Evolutionary conservation across 257 asterid genomes (phyloP).

Genomic region (Plantago ovata): DNA sequence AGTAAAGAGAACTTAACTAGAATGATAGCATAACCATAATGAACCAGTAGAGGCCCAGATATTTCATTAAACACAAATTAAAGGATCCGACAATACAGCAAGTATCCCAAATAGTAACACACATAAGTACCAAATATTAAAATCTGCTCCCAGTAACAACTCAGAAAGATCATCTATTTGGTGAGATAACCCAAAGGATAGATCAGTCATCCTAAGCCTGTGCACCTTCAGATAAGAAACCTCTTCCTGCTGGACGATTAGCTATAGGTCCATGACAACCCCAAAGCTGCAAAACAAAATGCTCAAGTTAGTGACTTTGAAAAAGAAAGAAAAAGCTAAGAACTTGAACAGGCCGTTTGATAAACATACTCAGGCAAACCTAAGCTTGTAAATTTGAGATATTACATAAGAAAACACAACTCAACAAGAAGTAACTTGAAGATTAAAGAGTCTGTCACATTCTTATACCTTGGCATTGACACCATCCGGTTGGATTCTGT

Average conservation of each 20-base stretch:
- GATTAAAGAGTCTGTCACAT: not conserved
- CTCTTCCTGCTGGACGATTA: conserved; percentile 47
- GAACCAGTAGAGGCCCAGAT: no score
- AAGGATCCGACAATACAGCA: no score
- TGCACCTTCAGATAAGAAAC: conserved; percentile 36
- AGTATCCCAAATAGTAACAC: no score
- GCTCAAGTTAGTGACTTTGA: not conserved
- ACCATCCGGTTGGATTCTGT: conserved; percentile 60
- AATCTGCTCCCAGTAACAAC: not conserved
- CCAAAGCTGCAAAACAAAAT: conserved; percentile 37
- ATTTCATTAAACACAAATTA: no score
- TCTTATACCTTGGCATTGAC: conserved; percentile 74
- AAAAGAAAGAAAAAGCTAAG: no score
- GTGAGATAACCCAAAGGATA: not conserved
- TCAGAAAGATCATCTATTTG: not conserved
- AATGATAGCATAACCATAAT: no score
- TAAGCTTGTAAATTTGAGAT: not conserved
- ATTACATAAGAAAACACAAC: not conserved
- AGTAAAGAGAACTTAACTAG: no score
- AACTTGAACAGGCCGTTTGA: no score
- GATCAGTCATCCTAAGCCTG: conserved; percentile 17
- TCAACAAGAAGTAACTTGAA: not conserved
- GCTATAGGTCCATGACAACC: conserved; percentile 61
- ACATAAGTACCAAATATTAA: no score
- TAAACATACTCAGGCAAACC: no score